phyloP scores from a whole-genome alignment of 495 filamentous ascomycete genomes.

The Poronia punctata region DNA sequence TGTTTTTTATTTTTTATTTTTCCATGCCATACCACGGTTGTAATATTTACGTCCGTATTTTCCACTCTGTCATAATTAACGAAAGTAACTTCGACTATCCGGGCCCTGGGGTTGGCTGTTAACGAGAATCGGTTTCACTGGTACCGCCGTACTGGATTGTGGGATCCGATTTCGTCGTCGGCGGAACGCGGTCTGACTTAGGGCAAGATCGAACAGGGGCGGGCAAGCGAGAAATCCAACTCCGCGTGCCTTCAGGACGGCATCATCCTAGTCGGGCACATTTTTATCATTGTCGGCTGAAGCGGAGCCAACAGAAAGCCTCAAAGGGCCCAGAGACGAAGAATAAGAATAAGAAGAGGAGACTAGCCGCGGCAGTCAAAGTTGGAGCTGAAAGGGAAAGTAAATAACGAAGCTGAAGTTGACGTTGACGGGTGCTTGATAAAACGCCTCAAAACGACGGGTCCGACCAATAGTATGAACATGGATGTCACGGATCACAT shows the following conservation, averaged over 20 bases:
- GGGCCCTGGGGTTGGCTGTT: neutral
- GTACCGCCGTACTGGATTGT: slow-evolving; percentile 1
- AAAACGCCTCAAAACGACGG: neutral
- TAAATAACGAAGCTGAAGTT: neutral
- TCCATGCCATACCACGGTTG: neutral
- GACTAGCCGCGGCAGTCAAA: too few species aligned
- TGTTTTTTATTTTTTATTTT: too few species aligned
- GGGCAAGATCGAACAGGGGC: slow-evolving; percentile 1
- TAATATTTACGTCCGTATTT: slow-evolving; percentile 3
- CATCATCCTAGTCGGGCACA: slow-evolving; percentile 1
- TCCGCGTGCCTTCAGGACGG: neutral
- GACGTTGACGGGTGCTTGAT: neutral
- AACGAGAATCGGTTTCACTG: neutral
- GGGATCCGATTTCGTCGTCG: neutral
- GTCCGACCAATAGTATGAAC: neutral
- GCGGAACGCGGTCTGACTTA: slow-evolving; percentile 1
- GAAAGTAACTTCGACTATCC: neutral
- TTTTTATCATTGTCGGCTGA: too few species aligned
- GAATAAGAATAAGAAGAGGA: too few species aligned
- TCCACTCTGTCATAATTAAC: neutral
- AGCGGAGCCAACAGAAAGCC: too few species aligned
- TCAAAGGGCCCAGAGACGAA: too few species aligned
- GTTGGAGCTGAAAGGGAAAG: too few species aligned
- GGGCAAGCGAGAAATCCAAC: slow-evolving; percentile 1
- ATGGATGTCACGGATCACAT: slow-evolving; percentile 6